A percentile compares a stretch with the other conserved stretches of the same genome.
These are phyloP conservation scores for Wickerhamiella cacticola DNA, from an alignment of 805 yeast species.

Conservation along the genomic window DNA sequence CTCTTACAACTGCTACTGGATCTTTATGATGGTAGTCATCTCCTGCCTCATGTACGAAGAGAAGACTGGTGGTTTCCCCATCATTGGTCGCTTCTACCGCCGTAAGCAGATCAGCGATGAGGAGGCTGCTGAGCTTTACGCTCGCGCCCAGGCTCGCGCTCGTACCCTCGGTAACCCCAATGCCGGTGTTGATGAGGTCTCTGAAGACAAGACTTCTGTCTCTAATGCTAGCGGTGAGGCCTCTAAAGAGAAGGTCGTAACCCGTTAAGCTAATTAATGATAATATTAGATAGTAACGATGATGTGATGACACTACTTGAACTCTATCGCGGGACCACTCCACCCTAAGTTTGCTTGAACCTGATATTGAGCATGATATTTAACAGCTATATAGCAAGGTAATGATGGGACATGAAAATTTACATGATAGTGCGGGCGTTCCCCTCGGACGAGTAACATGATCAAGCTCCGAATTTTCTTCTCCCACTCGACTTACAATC, in stretches of 20 bases:
- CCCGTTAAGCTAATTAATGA: background rate
- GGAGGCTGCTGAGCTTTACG: conserved; percentile 30
- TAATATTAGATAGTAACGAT: background rate
- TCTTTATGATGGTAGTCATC: conserved; percentile 45
- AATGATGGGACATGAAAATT: too few species aligned
- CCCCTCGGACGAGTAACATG: too few species aligned
- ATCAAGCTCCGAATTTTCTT: too few species aligned
- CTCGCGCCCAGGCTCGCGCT: conserved; percentile 20
- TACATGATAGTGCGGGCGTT: too few species aligned
- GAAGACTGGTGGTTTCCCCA: conserved; percentile 68
- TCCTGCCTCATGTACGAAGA: conserved; percentile 68
- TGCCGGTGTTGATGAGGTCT: background rate
- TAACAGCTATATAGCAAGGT: too few species aligned
- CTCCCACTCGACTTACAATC: too few species aligned
- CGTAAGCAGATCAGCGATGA: conserved; percentile 26
- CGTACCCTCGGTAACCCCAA: conserved; percentile 15
- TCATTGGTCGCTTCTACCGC: conserved; percentile 35
- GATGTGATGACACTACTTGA: background rate
- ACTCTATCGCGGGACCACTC: too few species aligned
- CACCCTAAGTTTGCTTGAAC: too few species aligned
- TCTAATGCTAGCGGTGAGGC: background rate
- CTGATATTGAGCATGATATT: too few species aligned
- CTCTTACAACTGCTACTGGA: conserved; percentile 84
- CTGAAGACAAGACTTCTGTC: conserved; percentile 8
- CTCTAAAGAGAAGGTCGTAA: background rate